Base-by-base conservation (phyloP, 306 rosid genomes). In the Vachellia pachyceras region DNA sequence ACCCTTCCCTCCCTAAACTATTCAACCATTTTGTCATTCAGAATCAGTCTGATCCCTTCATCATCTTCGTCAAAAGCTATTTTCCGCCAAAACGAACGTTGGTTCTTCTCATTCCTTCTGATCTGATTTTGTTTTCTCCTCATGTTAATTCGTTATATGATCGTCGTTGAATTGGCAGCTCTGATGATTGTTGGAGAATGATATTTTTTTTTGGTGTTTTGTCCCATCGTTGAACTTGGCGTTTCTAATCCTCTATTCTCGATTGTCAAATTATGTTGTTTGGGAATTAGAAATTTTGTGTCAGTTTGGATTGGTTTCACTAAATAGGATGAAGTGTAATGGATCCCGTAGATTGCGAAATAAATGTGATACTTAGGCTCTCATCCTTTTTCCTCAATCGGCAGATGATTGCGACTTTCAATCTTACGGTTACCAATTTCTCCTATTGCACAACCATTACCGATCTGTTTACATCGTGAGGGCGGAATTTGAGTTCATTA, bases 1-100 rank as follows among this genome's bases (percentile, higher is more conserved):
- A 1, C 33, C 41, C 65, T 55, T 47, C 67, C 3, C 65, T 22
- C n/a, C 29, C 22, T 5, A n/a, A n/a, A 2, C 72, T 46, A 57
- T 61, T 41, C 69, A 5, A 58, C 83, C 40, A 66, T 67, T 63
- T 85, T 67, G 37, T 58, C 74, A 67, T 46, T 79, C 86, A 40
- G 60, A 83, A 50, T 83, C 60, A 2, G 50, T 45, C 45, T 50
- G 69, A 80, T 69, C 73, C 61, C 70, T 79, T 67, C 55, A 77
- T 73, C 85, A 41, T 73, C 71, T 10, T 39, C 72, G 14, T 64
- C 69, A 3, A 25, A 29, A n/a, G 75, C 39, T 67, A 69, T 54
- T 39, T 36, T 29, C 44, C 72, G 45, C 52, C 29, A 5, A 17
- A 10, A 77, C 41, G 9, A 71, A 75, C 83, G 86, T 84, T 79